These are phyloP conservation scores for Penicillium occitanis DNA, from an alignment of 2,329 filamentous ascomycete genomes.

Conservation along the genomic window DNA sequence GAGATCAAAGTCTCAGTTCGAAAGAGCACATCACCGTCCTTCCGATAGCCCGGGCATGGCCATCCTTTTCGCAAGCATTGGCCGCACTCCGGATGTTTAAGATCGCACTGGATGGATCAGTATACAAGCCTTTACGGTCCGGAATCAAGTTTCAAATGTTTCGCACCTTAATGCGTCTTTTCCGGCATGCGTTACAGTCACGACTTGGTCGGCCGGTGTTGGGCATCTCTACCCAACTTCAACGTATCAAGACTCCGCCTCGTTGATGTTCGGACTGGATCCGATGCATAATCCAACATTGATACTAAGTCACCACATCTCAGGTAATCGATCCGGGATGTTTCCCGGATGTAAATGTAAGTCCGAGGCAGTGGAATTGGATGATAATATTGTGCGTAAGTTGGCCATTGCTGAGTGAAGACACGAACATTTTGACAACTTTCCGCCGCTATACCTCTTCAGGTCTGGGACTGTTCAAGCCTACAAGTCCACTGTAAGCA, in stretches of 20 bases:
- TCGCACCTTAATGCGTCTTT: conserved; percentile 14
- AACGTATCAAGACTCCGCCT: background rate
- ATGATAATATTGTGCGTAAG: no score
- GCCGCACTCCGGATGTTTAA: conserved; percentile 2
- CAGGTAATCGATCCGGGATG: background rate
- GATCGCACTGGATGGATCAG: conserved; percentile 9
- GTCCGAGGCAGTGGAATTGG: no score
- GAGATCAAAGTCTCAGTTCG: conserved; percentile 9
- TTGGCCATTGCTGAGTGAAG: background rate
- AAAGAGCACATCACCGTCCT: conserved; percentile 8
- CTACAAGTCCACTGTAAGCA: background rate
- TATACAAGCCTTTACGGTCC: background rate
- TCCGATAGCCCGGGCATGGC: conserved; percentile 10
- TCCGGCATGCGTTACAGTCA: conserved; percentile 8
- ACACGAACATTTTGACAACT: background rate
- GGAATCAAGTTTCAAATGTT: background rate
- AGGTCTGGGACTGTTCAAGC: background rate
- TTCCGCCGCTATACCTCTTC: background rate
- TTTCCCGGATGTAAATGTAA: background rate
- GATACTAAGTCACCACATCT: background rate
- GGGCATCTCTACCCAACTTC: conserved; percentile 1
- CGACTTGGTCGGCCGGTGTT: conserved; percentile 11
- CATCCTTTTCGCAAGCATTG: conserved; percentile 14
- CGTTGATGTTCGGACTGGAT: background rate
- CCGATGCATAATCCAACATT: no score